These are phyloP conservation scores for Tylopilus rubrobrunneus DNA, from an alignment of 768 basidiomycete species.

Conservation along the genomic window DNA sequence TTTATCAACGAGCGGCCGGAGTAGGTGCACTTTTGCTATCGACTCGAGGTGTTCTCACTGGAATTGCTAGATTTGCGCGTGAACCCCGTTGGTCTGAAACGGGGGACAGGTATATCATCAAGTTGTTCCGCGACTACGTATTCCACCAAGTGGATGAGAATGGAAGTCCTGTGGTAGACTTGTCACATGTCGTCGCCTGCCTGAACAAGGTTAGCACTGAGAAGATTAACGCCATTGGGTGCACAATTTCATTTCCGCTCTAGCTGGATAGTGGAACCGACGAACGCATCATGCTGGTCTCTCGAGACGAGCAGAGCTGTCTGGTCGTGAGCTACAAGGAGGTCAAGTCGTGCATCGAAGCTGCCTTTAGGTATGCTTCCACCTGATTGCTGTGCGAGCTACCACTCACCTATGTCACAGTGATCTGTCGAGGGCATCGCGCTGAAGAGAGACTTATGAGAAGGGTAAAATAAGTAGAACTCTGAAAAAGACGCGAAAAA, in stretches of 20 bases:
- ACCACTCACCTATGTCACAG: conserved; percentile 27
- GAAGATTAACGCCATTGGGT: neutral
- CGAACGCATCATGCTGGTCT: conserved; percentile 91
- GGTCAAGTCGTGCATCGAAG: conserved; percentile 79
- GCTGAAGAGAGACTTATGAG: conserved; percentile 11
- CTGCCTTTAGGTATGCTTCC: conserved; percentile 68
- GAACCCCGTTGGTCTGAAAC: conserved; percentile 98
- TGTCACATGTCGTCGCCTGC: conserved; percentile 87
- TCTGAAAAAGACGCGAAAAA: conserved; percentile 61
- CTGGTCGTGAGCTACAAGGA: conserved; percentile 92
- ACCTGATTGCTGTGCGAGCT: neutral
- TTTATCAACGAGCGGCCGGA: conserved; percentile 99
- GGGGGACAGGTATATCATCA: conserved; percentile 96
- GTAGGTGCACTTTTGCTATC: conserved; percentile 44
- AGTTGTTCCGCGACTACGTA: conserved; percentile 96
- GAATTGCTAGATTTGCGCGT: conserved; percentile 74
- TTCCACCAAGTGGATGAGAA: conserved; percentile 96
- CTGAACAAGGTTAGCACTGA: conserved; percentile 76
- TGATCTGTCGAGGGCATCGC: conserved; percentile 39
- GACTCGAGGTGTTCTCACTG: neutral
- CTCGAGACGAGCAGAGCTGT: conserved; percentile 94
- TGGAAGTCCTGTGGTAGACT: conserved; percentile 83
- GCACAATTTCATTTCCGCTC: neutral
- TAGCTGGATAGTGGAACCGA: conserved; percentile 93
- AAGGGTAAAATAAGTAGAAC: conserved; percentile 61